Evolutionary conservation across 805 yeast species (phyloP), one percentile per base, ranked within the genome.

Genomic region (Kodamaea lidongshanica): DNA sequence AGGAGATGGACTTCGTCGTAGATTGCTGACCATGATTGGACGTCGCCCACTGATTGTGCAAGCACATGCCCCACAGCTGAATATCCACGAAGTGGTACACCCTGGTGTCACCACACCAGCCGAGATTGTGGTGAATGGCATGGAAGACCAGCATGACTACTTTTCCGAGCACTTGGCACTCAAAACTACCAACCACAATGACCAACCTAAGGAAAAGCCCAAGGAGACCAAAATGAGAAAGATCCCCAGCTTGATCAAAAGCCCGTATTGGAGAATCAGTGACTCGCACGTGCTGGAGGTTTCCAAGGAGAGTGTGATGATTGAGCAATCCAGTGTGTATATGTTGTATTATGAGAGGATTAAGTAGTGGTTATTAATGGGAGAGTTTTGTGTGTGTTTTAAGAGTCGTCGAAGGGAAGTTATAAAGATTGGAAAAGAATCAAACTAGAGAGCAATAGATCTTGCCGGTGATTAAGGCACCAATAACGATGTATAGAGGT

Each of bases 191-290:
- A 27, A 26, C 5, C 10, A 29, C 37, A 9, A 39, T 37, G 23
- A 19, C 10, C 20, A 23, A 14, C 19, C 28, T 25, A 34, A 30
- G 39, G 28, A 38, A 23, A 26, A 25, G 17, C 30, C 23, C 10
- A 28, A 42, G 15, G 46, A 54, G 40, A 53, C 61, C 40, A 52
- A 63, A 47, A 46, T 66, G 53, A 77, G 71, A 45, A 77, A 70
- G 43, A 57, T 80, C 7, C 71, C 76, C 4, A 67, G 78, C 11
- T 61, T 72, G 11, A 47, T 65, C 3, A 74, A 73, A 34, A 57
- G 69, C 25, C 87, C 89, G 12, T 82, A 66, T 45, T 89, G 97
- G 97, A 69, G 83, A 39, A 74, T 88, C 19, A 84, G 94, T 38
- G 97, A 92, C 55, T 65, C 82, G 2, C 63, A 60, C 17, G 74